Conservation (phyloP, 2,329 filamentous ascomycete species). For the Cephalotrichum gorgonifer region DNA sequence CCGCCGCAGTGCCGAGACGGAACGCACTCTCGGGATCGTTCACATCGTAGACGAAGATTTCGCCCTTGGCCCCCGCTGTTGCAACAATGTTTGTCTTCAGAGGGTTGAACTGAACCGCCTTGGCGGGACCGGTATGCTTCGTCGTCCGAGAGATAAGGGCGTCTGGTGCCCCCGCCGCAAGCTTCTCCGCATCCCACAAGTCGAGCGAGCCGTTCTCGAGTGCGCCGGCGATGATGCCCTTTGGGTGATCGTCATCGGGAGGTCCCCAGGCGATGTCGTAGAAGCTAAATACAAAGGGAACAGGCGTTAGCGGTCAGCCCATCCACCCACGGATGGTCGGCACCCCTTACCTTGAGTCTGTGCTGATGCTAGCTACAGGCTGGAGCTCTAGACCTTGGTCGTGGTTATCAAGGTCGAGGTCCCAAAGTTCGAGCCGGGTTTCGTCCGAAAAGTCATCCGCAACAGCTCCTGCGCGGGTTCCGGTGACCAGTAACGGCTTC, state of each 20-base stretch:
- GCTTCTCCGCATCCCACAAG: slow-evolving; percentile 78
- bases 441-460: slow-evolving; percentile 97
- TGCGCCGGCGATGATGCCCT: slow-evolving; percentile 88
- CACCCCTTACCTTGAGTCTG: slow-evolving; percentile 68
- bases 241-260: slow-evolving; percentile 64
- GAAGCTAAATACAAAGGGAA: slow-evolving; percentile 50
- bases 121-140: slow-evolving; percentile 88
- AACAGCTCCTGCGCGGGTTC: slow-evolving; percentile 88
- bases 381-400: slow-evolving; percentile 73
- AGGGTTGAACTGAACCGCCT: slow-evolving; percentile 94
- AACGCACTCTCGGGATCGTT: slow-evolving; percentile 84
- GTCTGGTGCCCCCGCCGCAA: slow-evolving; percentile 49
- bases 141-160: slow-evolving; percentile 77
- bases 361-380: slow-evolving; percentile 71
- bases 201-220: slow-evolving; percentile 90
- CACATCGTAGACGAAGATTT: slow-evolving; percentile 91
- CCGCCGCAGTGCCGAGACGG: slow-evolving; percentile 76
- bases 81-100: slow-evolving; percentile 83
- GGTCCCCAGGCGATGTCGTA: slow-evolving; percentile 95
- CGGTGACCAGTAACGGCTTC: slow-evolving; percentile 78
- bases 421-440: slow-evolving; percentile 93
- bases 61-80: slow-evolving; percentile 86
- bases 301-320: not conserved
- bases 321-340: not conserved
- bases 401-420: slow-evolving; percentile 70